Conservation (phyloP, 805 yeast genomes). For the Tetrapisispora nanseiensis region DNA sequence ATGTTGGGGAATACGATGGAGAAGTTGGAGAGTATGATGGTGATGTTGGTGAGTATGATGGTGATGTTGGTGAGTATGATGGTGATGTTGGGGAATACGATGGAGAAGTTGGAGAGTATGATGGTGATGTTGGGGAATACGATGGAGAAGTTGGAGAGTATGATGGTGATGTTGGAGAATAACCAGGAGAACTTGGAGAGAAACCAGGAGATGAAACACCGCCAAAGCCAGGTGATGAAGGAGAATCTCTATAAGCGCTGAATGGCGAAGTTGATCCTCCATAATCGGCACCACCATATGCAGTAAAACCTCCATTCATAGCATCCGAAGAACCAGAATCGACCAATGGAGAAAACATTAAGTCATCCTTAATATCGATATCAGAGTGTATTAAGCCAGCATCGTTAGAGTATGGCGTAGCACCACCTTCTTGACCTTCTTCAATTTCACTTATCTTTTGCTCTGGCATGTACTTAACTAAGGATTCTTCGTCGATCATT, state of each 20-base stretch:
- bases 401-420: slow-evolving; percentile 77
- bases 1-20: slow-evolving; percentile 65
- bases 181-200: slow-evolving; percentile 67
- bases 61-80: slow-evolving; percentile 64
- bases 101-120: slow-evolving; percentile 73
- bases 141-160: slow-evolving; percentile 75
- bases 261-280: slow-evolving; percentile 50
- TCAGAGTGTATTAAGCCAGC: slow-evolving; percentile 55
- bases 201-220: slow-evolving; percentile 58
- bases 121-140: slow-evolving; percentile 65
- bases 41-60: slow-evolving; percentile 63
- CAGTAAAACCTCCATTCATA: slow-evolving; percentile 73
- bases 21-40: slow-evolving; percentile 72
- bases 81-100: slow-evolving; percentile 76
- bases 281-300: slow-evolving; percentile 70
- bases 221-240: slow-evolving; percentile 50
- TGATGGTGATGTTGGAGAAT: slow-evolving; percentile 73
- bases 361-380: slow-evolving; percentile 54
- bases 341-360: slow-evolving; percentile 85
- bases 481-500: slow-evolving; percentile 81
- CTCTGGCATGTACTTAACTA: slow-evolving; percentile 43
- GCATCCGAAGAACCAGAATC: slow-evolving; percentile 78
- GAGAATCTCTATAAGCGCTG: slow-evolving; percentile 40
- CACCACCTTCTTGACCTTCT: slow-evolving; percentile 62
- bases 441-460: slow-evolving; percentile 33